phyloP scores from a whole-genome alignment of 192 early-diverging fungal species.

The Anaeromyces robustus region DNA sequence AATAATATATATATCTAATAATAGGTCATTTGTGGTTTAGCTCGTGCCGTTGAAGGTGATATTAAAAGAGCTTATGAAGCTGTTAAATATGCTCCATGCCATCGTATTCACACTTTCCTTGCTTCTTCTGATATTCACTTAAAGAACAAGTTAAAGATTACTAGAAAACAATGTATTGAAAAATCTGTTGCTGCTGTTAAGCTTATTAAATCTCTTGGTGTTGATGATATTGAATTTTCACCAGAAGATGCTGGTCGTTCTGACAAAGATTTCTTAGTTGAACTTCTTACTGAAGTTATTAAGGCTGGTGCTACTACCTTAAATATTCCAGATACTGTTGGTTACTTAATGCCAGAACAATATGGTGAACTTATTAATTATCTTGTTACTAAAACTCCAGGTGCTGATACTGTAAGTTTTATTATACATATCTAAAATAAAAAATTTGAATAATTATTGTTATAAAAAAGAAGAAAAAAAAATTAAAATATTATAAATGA shows the following conservation, averaged over 20 bases:
- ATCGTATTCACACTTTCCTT: constrained; percentile 87
- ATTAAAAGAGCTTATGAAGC: constrained; percentile 84
- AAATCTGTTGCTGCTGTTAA: constrained; percentile 64
- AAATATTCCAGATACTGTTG: constrained; percentile 98
- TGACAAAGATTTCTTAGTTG: constrained; percentile 76
- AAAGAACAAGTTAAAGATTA: constrained; percentile 82
- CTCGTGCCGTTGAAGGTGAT: constrained; percentile 67
- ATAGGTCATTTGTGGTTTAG: constrained; percentile 72
- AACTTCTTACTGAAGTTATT: constrained; percentile 65
- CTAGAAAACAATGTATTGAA: constrained; percentile 66
- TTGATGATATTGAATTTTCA: constrained; percentile 83
- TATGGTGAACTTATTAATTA: constrained; percentile 77
- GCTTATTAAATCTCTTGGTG: constrained; percentile 58
- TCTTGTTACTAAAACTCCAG: constrained; percentile 54
- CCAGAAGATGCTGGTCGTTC: constrained; percentile 87
- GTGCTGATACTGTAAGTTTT: constrained; percentile 38
- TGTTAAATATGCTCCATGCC: constrained; percentile 63
- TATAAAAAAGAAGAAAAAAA: not conserved
- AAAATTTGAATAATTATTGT: not conserved
- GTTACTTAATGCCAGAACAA: constrained; percentile 82
- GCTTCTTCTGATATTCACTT: constrained; percentile 95
- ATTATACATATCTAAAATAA: too few relatives aligned
- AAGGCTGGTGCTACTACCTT: constrained; percentile 84
- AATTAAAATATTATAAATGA: too few relatives aligned
- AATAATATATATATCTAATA: not conserved